A percentile compares a stretch with the other conserved stretches of the same genome.
These are phyloP conservation scores for Dipodascus geniculatus DNA, from an alignment of 805 yeast genomes.

Conservation along the genomic window DNA sequence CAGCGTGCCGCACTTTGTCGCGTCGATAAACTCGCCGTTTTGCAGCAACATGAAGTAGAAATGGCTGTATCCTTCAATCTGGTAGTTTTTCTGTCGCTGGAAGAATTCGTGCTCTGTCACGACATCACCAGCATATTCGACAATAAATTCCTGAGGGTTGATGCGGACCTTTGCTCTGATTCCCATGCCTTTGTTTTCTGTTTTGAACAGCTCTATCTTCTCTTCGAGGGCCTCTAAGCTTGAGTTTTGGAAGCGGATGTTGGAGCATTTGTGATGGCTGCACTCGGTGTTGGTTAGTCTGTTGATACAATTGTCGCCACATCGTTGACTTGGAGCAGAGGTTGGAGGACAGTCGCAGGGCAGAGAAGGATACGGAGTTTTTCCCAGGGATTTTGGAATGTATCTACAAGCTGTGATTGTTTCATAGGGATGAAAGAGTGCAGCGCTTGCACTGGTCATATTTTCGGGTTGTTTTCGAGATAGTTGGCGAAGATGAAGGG, in stretches of 20 bases:
- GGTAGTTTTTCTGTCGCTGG: conserved; percentile 63
- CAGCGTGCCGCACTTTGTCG: conserved; percentile 76
- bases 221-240: conserved; percentile 40
- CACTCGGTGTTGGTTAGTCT: conserved; percentile 89
- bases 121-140: conserved; percentile 92
- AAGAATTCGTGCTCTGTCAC: conserved; percentile 71
- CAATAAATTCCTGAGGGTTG: conserved; percentile 56
- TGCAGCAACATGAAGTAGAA: conserved; percentile 95
- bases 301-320: conserved; percentile 84
- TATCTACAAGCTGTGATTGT: neutral
- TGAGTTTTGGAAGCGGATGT: conserved; percentile 75
- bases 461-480: too few relatives aligned
- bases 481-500: too few relatives aligned
- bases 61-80: conserved; percentile 55
- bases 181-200: conserved; percentile 84
- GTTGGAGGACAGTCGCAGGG: neutral
- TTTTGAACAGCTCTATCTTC: conserved; percentile 63
- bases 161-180: conserved; percentile 57
- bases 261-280: conserved; percentile 52
- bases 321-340: conserved; percentile 43
- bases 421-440: conserved; percentile 1
- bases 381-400: neutral
- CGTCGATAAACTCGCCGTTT: conserved; percentile 87
- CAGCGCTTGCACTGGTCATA: neutral
- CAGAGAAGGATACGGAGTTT: neutral